Conservation (phyloP, 2,329 filamentous ascomycete species). For the Exophiala mesophila region DNA sequence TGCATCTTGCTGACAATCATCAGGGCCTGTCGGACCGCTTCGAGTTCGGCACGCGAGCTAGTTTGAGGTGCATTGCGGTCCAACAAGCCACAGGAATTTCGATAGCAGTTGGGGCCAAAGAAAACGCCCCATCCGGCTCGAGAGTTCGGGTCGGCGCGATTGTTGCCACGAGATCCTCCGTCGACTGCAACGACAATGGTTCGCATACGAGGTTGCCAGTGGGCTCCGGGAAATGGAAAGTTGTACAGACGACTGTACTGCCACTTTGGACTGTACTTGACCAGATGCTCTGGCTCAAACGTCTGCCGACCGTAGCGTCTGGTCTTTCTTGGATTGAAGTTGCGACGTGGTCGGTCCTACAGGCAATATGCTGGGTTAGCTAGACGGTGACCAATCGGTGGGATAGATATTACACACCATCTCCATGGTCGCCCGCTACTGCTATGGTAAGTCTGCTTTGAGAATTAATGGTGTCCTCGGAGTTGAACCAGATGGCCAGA, state of each 20-base stretch:
- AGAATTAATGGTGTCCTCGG: too few species aligned
- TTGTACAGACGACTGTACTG: slow-evolving; percentile 19
- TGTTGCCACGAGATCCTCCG: slow-evolving; percentile 21
- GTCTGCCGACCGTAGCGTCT: slow-evolving; percentile 22
- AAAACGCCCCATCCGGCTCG: slow-evolving; percentile 21
- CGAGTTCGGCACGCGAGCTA: slow-evolving; percentile 54
- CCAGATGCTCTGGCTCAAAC: slow-evolving; percentile 20
- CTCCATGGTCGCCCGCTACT: too few species aligned
- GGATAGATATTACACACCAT: too few species aligned
- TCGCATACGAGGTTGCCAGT: slow-evolving; percentile 22
- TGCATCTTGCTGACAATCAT: slow-evolving; percentile 16
- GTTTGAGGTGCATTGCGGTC: slow-evolving; percentile 33
- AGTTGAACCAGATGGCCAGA: too few species aligned
- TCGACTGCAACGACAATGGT: slow-evolving; percentile 22
- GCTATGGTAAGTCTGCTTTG: too few species aligned
- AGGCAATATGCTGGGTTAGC: too few species aligned
- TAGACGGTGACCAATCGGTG: too few species aligned
- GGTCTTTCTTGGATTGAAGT: slow-evolving; percentile 22
- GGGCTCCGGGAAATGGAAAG: slow-evolving; percentile 19
- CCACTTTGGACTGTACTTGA: slow-evolving; percentile 25
- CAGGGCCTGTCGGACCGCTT: slow-evolving; percentile 50
- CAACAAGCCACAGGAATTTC: slow-evolving; percentile 18
- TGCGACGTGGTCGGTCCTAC: slow-evolving; percentile 22
- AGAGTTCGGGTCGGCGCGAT: slow-evolving; percentile 15
- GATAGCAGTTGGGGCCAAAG: slow-evolving; percentile 21